A percentile compares a stretch with the other conserved stretches of the same genome.
Conservation (phyloP, 2,329 filamentous ascomycete genomes). For the Coniosporium tulheliwenetii region DNA sequence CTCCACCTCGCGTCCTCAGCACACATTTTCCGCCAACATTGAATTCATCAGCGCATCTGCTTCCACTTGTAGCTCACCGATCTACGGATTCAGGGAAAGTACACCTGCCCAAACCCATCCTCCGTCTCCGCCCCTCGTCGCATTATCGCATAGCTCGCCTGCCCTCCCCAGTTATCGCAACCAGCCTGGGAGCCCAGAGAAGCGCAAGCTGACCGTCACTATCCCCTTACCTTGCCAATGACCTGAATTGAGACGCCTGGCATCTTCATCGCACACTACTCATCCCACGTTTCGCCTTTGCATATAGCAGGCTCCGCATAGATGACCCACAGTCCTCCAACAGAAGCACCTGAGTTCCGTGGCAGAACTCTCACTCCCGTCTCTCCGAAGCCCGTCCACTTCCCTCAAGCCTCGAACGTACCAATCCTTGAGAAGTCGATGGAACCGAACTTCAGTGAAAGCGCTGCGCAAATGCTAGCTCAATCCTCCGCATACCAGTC, state of each 20-base stretch:
- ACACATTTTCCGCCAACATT: no score
- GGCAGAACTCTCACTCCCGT: constrained; percentile 53
- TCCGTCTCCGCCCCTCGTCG: no score
- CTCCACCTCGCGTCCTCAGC: no score
- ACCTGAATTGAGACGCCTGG: background rate
- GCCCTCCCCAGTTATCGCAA: no score
- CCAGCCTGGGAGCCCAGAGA: background rate
- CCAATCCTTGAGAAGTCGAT: constrained; percentile 56
- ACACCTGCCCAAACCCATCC: no score
- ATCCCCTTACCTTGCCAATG: background rate
- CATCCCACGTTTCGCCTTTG: background rate
- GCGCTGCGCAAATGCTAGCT: constrained; percentile 38
- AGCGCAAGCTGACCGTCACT: background rate
- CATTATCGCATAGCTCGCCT: no score
- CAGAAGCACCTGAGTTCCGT: constrained; percentile 42
- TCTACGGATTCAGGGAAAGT: no score
- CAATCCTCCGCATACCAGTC: constrained; percentile 14
- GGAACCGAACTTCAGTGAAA: constrained; percentile 56
- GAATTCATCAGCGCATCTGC: no score
- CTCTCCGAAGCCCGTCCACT: constrained; percentile 54
- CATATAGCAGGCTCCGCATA: constrained; percentile 18
- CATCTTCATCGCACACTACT: background rate
- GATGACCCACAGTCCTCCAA: constrained; percentile 40
- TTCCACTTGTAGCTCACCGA: no score
- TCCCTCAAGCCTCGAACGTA: constrained; percentile 52